Evolutionary conservation across 208 protist genomes (phyloP), one percentile per base, ranked within the genome.

Genomic region (Acanthamoeba sp.): DNA sequence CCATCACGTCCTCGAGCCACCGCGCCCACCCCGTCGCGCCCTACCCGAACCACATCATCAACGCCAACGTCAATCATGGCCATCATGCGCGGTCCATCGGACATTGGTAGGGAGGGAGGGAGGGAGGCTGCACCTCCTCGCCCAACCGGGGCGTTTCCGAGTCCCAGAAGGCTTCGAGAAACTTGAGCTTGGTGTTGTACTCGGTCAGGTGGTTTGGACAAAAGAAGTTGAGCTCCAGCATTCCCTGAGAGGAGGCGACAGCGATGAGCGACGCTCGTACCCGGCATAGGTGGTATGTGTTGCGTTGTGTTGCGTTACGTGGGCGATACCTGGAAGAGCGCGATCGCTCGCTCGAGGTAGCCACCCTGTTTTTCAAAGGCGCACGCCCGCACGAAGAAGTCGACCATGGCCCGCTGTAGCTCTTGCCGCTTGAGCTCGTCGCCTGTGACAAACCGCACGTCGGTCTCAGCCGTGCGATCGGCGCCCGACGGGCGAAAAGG

Each of bases 211-310:
- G 73, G 22, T 6, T 32, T 38, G 82, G 82, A 29, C 52, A 59
- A 34, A 90, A 90, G 55, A 59, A 90, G 27, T 90, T 90, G 82
- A 45, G 57, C 52, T 90, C 82, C 48, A 90, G 32, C n/a, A 90
- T 69, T 27, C 29, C 80, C 69, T 80, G 45, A n/a, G 45, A 50
- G 18, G 5, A 50, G 12, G 45, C 45, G 45, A n/a, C n/a, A n/a
- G n/a, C n/a, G n/a, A n/a, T n/a, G n/a, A n/a, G n/a, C n/a, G n/a
- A n/a, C n/a, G n/a, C n/a, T n/a, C n/a, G n/a, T n/a, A n/a, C n/a
- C n/a, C n/a, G n/a, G n/a, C n/a, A n/a, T n/a, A n/a, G n/a, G 22
- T 1, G 2, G 45, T 50, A 14, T 48, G 42, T 48, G n/a, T 78
- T 3, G 4, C 34, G 14, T 42, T n/a, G n/a, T n/a, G n/a, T n/a